A percentile compares a stretch with the other conserved stretches of the same genome.
These are phyloP conservation scores for Colletotrichum sp. DNA, from an alignment of 2,329 filamentous ascomycete species.

Conservation along the genomic window DNA sequence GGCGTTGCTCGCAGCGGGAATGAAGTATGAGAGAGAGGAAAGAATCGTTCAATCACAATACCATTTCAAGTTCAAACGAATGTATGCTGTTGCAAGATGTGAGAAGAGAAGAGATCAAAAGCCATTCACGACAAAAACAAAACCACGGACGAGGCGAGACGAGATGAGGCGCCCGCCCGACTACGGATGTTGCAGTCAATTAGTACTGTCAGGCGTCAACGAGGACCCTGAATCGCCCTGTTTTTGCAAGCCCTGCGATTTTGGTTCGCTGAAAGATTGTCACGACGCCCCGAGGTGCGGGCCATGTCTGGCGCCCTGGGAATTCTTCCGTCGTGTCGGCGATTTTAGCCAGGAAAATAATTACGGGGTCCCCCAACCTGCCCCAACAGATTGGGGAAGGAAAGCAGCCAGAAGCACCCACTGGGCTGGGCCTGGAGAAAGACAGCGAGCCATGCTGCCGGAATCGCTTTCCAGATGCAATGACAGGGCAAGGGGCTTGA, in stretches of 20 bases:
- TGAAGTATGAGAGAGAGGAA: not conserved
- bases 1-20: not conserved
- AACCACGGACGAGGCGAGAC: not conserved
- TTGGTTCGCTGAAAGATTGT: conserved; percentile 16
- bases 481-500: not conserved
- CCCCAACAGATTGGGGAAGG: not conserved
- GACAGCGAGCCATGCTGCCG: not conserved
- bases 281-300: conserved; percentile 15
- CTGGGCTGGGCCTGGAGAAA: not conserved
- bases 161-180: not conserved
- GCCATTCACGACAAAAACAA: not conserved
- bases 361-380: not conserved
- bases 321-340: conserved; percentile 20
- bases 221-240: not conserved
- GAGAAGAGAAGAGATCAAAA: not conserved
- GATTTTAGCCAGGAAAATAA: not conserved
- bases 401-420: not conserved
- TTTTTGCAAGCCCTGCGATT: not conserved
- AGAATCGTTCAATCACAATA: not conserved
- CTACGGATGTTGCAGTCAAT: not conserved
- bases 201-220: not conserved
- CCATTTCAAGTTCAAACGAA: not conserved
- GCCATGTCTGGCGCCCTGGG: not conserved
- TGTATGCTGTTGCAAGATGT: not conserved
- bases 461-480: not conserved